Evolutionary conservation across 2,329 filamentous ascomycete species (phyloP).

Genomic region (Stachybotrys chartarum): DNA sequence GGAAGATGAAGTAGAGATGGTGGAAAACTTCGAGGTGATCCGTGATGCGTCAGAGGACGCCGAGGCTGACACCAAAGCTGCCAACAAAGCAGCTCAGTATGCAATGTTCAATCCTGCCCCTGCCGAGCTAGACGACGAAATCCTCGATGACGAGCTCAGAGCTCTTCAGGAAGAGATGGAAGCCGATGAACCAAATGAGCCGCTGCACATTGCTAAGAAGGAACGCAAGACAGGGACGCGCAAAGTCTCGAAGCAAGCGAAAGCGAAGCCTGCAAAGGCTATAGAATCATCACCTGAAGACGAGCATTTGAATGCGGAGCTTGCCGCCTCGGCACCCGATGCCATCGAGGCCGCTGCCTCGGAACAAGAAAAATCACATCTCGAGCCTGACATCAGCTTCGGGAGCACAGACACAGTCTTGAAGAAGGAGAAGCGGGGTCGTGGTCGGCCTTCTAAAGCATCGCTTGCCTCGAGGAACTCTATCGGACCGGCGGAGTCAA

Average conservation of each 20-base stretch:
- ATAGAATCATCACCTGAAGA: conserved; percentile 16
- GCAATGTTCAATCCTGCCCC: conserved; percentile 47
- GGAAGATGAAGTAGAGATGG: conserved; percentile 24
- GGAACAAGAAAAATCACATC: conserved; percentile 8
- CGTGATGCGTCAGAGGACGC: conserved; percentile 24
- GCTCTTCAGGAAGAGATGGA: conserved; percentile 44
- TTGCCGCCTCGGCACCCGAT: not conserved
- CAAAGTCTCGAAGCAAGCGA: conserved; percentile 46
- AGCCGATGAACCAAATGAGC: conserved; percentile 25
- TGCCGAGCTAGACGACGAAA: conserved; percentile 37
- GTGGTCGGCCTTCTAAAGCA: conserved; percentile 21
- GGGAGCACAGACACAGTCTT: conserved; percentile 35
- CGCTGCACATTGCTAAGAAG: conserved; percentile 44
- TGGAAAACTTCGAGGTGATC: conserved; percentile 29
- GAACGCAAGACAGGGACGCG: conserved; percentile 43
- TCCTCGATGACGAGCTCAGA: conserved; percentile 43
- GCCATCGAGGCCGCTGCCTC: not conserved
- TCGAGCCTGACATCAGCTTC: conserved; percentile 29
- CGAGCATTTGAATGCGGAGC: conserved; percentile 9
- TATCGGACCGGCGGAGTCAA: conserved; percentile 14
- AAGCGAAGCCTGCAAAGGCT: conserved; percentile 35
- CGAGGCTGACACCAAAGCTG: not conserved
- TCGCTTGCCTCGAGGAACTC: conserved; percentile 19
- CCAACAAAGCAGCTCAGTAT: conserved; percentile 31
- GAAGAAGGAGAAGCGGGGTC: conserved; percentile 22